Percentiles rank a stretch among this genome's conserved stretches.
phyloP scores from a whole-genome alignment of 495 filamentous ascomycete species.

The Aspergillus homomorphus region DNA sequence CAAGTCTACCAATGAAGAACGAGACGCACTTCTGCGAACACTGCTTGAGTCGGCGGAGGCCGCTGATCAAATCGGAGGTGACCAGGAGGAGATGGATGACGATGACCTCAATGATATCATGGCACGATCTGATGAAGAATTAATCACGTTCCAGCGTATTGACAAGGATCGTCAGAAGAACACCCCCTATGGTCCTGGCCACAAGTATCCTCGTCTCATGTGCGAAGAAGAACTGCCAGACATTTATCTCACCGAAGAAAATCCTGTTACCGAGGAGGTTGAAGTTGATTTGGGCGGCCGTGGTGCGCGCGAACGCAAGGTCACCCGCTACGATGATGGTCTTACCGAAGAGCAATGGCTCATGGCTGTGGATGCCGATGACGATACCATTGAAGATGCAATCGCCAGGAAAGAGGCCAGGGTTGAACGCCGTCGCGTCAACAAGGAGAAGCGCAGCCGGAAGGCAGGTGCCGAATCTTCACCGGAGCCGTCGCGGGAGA shows the following conservation, averaged over 20 bases:
- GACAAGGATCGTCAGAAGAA: constrained; percentile 68
- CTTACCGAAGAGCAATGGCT: constrained; percentile 98
- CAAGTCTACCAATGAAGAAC: constrained; percentile 97
- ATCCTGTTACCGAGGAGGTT: constrained; percentile 74
- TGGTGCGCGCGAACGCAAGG: constrained; percentile 88
- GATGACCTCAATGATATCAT: constrained; percentile 92
- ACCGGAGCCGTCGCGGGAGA: constrained; percentile 71
- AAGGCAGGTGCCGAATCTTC: constrained; percentile 61
- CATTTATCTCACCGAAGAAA: constrained; percentile 85
- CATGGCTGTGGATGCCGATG: constrained; percentile 88
- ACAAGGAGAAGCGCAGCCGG: constrained; percentile 60
- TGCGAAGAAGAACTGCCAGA: constrained; percentile 87
- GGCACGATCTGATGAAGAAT: constrained; percentile 71
- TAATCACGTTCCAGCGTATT: constrained; percentile 67
- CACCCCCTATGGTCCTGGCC: constrained; percentile 65
- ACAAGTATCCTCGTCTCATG: constrained; percentile 73
- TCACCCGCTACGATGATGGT: constrained; percentile 94
- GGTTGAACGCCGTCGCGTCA: constrained; percentile 72
- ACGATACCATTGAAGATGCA: constrained; percentile 89
- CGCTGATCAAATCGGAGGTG: constrained; percentile 72
- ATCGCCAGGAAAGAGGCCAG: constrained; percentile 84
- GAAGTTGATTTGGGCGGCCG: constrained; percentile 75
- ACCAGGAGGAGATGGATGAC: constrained; percentile 92
- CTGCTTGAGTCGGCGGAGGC: constrained; percentile 87
- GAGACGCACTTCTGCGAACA: constrained; percentile 89